A percentile compares a stretch with the other conserved stretches of the same genome.
These are phyloP conservation scores for Aphanomyces cochlioides DNA, from an alignment of 352 stramenopile species.

Conservation along the genomic window DNA sequence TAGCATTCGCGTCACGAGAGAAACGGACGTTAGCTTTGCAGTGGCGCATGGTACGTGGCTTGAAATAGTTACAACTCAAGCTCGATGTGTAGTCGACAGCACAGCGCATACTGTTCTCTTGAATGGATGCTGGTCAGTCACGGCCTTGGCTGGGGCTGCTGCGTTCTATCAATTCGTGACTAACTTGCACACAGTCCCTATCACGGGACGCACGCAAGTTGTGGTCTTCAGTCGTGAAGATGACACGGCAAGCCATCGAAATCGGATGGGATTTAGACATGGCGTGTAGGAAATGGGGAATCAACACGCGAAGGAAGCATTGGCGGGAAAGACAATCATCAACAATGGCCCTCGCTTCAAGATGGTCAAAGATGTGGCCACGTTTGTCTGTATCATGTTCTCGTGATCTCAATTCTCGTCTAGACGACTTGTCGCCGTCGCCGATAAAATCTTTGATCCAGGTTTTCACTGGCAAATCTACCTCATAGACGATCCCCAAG, in stretches of 20 bases:
- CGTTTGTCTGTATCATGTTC: conserved; percentile 37
- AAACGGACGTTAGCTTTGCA: conserved; percentile 17
- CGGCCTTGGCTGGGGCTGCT: conserved; percentile 18
- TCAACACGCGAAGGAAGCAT: conserved; percentile 42
- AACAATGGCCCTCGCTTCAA: conserved; percentile 45
- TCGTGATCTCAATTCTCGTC: neutral
- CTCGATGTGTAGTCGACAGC: conserved; percentile 14
- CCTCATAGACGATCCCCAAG: conserved; percentile 48
- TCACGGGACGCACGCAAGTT: conserved; percentile 62
- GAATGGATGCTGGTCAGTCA: conserved; percentile 13
- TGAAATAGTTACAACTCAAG: too few relatives aligned
- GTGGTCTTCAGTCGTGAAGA: conserved; percentile 58
- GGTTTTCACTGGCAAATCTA: conserved; percentile 62
- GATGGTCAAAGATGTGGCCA: conserved; percentile 59
- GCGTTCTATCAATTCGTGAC: conserved; percentile 64
- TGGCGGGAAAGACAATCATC: conserved; percentile 42
- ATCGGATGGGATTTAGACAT: neutral
- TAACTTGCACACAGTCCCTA: conserved; percentile 64
- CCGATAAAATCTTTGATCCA: conserved; percentile 60
- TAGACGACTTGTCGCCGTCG: conserved; percentile 55
- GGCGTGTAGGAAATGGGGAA: conserved; percentile 50
- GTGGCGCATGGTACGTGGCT: conserved; percentile 21
- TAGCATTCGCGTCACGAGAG: conserved; percentile 17
- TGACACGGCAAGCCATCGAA: conserved; percentile 46
- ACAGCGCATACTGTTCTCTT: neutral